phyloP scores from a whole-genome alignment of 208 protist genomes.

The Leishmania gerbilli region DNA sequence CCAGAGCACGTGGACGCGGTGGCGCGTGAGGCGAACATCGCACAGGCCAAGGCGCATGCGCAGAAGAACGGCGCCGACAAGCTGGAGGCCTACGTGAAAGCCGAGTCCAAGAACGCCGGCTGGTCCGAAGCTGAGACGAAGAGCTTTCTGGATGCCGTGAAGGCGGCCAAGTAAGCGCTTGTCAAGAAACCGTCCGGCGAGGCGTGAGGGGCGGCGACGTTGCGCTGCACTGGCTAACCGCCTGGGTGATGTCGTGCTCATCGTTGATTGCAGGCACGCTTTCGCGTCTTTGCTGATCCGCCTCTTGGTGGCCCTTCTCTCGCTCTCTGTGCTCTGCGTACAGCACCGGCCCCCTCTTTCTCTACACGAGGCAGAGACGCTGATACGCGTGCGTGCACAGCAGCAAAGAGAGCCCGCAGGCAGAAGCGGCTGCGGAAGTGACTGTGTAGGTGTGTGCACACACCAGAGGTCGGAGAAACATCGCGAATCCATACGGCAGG shows the following conservation, averaged over 20 bases:
- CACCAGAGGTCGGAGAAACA: no score
- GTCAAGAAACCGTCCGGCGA: neutral
- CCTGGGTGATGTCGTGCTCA: neutral
- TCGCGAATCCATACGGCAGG: neutral
- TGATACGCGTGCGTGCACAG: neutral
- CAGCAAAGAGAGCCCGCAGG: neutral
- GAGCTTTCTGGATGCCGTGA: slow-evolving; percentile 85
- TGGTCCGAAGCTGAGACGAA: slow-evolving; percentile 78
- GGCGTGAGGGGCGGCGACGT: neutral
- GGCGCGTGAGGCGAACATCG: slow-evolving; percentile 78
- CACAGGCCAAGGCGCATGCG: slow-evolving; percentile 70
- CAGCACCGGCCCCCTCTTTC: neutral
- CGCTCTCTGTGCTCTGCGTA: neutral
- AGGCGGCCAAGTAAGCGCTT: slow-evolving; percentile 63
- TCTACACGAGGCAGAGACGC: neutral
- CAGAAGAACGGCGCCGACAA: slow-evolving; percentile 67
- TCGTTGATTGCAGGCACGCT: neutral
- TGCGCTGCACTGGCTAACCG: neutral
- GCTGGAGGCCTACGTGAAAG: slow-evolving; percentile 73
- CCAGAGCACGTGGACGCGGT: slow-evolving; percentile 62
- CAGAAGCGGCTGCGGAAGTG: no score
- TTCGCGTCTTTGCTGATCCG: neutral
- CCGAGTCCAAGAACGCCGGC: slow-evolving; percentile 85
- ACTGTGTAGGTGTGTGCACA: neutral
- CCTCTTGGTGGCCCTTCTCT: neutral